Conservation (phyloP, 2,329 filamentous ascomycete species). For the Fusarium buxicola region DNA sequence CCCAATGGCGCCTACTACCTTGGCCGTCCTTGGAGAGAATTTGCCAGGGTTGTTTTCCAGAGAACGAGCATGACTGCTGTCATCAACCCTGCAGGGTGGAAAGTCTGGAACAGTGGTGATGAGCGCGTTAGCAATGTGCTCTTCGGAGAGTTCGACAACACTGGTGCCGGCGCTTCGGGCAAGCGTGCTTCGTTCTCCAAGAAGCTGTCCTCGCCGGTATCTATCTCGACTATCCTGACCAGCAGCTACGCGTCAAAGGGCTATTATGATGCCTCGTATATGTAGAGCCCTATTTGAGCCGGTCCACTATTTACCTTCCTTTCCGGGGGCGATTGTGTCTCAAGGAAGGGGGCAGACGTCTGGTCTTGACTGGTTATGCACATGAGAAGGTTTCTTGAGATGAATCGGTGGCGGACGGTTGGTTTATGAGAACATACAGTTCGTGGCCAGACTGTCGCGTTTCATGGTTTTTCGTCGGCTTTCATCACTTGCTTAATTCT, state of each 20-base stretch:
- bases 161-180: conserved; percentile 65
- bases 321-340: too few relatives aligned
- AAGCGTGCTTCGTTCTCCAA: conserved; percentile 49
- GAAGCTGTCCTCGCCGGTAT: conserved; percentile 51
- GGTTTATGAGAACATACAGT: too few relatives aligned
- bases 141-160: conserved; percentile 71
- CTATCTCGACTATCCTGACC: conserved; percentile 47
- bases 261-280: conserved; percentile 38
- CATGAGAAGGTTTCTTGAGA: too few relatives aligned
- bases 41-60: conserved; percentile 62
- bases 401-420: too few relatives aligned
- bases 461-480: too few relatives aligned
- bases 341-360: too few relatives aligned
- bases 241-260: conserved; percentile 34
- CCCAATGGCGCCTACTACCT: conserved; percentile 57
- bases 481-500: too few relatives aligned
- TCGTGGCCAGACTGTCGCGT: too few relatives aligned
- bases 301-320: neutral
- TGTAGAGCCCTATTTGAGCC: conserved; percentile 4
- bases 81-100: conserved; percentile 71
- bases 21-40: conserved; percentile 61
- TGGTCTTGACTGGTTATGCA: too few relatives aligned
- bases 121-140: conserved; percentile 63
- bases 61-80: conserved; percentile 63
- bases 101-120: conserved; percentile 62